A percentile compares a stretch with the other conserved stretches of the same genome.
phyloP scores from a whole-genome alignment of 371 early-diverging fungal genomes.

The Haplosporangium sp. region DNA sequence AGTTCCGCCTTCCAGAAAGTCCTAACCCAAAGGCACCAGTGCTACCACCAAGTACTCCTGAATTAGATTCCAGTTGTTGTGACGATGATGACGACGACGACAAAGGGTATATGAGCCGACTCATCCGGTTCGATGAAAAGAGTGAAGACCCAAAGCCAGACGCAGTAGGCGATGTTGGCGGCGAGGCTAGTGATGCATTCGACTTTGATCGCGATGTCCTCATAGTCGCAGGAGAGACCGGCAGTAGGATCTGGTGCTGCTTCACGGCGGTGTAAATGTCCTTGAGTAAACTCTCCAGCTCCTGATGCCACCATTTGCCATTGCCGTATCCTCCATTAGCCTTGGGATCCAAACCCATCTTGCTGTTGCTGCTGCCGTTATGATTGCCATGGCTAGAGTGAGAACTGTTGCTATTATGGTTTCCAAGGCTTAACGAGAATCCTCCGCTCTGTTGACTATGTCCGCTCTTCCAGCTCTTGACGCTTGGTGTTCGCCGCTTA shows the following conservation, averaged over 20 bases:
- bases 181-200: slow-evolving; percentile 15
- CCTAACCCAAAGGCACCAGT: slow-evolving; percentile 27
- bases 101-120: slow-evolving; percentile 33
- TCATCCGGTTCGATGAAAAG: slow-evolving; percentile 38
- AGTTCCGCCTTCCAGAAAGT: slow-evolving; percentile 31
- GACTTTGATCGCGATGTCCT: slow-evolving; percentile 14
- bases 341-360: slow-evolving; percentile 31
- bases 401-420: too few relatives aligned
- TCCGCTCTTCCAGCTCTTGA: slow-evolving; percentile 50
- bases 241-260: slow-evolving; percentile 79
- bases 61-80: slow-evolving; percentile 7
- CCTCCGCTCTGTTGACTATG: slow-evolving; percentile 46
- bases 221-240: slow-evolving; percentile 37
- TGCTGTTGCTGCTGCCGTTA: slow-evolving; percentile 12
- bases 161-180: slow-evolving; percentile 23
- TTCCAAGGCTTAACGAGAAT: neutral
- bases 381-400: slow-evolving; percentile 1
- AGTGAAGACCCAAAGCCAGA: slow-evolving; percentile 40
- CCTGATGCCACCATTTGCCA: slow-evolving; percentile 49
- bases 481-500: slow-evolving; percentile 44
- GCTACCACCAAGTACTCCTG: neutral
- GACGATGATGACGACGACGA: slow-evolving; percentile 17
- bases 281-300: slow-evolving; percentile 54
- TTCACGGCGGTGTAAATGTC: slow-evolving; percentile 84
- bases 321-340: slow-evolving; percentile 35